Evolutionary conservation across 805 yeast genomes (phyloP).

Genomic region (Brettanomyces anomalus): DNA sequence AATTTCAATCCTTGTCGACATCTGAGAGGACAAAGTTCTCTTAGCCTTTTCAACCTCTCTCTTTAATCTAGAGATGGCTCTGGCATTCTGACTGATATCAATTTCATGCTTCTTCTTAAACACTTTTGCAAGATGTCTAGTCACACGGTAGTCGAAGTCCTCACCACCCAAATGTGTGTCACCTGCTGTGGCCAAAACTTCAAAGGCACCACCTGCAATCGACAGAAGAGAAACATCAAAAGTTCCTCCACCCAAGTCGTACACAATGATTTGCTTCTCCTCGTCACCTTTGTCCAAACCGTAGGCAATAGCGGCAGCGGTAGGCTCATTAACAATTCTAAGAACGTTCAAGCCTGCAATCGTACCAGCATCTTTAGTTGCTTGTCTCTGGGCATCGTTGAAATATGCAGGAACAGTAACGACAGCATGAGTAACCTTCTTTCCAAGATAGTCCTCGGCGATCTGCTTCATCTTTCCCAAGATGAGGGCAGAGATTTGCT

Average conservation of each 20-base stretch:
- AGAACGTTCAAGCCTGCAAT: constrained; percentile 84
- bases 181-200: constrained; percentile 91
- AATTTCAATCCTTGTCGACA: constrained; percentile 92
- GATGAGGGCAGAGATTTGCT: constrained; percentile 91
- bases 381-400: constrained; percentile 91
- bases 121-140: constrained; percentile 74
- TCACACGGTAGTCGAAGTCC: constrained; percentile 86
- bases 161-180: constrained; percentile 98
- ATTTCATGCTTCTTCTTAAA: constrained; percentile 90
- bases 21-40: constrained; percentile 90
- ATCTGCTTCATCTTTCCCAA: constrained; percentile 85
- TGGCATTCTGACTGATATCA: constrained; percentile 72
- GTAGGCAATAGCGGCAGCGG: constrained; percentile 97
- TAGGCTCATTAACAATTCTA: constrained; percentile 89
- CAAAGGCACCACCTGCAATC: constrained; percentile 87
- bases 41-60: constrained; percentile 98
- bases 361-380: constrained; percentile 88
- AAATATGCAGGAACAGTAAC: constrained; percentile 92
- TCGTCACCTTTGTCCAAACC: constrained; percentile 78
- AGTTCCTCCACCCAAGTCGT: constrained; percentile 97
- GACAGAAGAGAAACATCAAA: constrained; percentile 85
- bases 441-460: constrained; percentile 86
- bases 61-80: constrained; percentile 88
- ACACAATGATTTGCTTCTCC: constrained; percentile 85
- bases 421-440: constrained; percentile 78